Conservation (phyloP, 2,329 filamentous ascomycete genomes). For the Fusarium sp. region DNA sequence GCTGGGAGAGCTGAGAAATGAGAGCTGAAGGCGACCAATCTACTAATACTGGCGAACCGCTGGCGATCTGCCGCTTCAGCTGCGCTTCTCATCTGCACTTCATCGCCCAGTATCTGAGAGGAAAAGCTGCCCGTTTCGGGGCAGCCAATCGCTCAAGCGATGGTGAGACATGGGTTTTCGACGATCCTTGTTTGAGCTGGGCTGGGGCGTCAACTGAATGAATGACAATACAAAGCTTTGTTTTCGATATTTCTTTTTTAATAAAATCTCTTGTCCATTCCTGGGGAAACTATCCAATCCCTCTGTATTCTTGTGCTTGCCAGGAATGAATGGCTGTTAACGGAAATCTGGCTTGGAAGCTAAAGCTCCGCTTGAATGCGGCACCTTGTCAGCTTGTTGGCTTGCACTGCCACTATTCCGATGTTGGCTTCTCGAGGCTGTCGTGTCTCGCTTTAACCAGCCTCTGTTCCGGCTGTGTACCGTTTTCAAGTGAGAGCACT, state of each 20-base stretch:
- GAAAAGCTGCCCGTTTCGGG: neutral
- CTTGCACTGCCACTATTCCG: conserved; percentile 6
- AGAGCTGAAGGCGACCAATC: neutral
- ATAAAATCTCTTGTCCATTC: neutral
- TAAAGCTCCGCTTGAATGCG: neutral
- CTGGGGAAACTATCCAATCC: neutral
- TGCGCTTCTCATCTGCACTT: conserved; percentile 11
- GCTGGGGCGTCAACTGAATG: neutral
- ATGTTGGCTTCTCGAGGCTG: neutral
- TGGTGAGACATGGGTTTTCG: conserved; percentile 25
- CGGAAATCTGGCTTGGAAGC: neutral
- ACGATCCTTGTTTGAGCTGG: conserved; percentile 9
- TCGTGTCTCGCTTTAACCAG: neutral
- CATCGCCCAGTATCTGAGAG: neutral
- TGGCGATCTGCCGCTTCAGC: conserved; percentile 12
- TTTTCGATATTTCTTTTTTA: neutral
- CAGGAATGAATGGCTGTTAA: neutral
- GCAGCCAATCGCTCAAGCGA: conserved; percentile 15
- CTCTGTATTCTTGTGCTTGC: neutral
- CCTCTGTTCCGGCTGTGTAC: neutral
- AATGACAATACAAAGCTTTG: neutral
- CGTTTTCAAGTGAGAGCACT: neutral
- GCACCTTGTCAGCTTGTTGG: conserved; percentile 3
- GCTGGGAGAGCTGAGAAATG: neutral
- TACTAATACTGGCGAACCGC: conserved; percentile 1